Evolutionary conservation across 2,329 filamentous ascomycete genomes (phyloP).

Genomic region (Botrytis medusae): DNA sequence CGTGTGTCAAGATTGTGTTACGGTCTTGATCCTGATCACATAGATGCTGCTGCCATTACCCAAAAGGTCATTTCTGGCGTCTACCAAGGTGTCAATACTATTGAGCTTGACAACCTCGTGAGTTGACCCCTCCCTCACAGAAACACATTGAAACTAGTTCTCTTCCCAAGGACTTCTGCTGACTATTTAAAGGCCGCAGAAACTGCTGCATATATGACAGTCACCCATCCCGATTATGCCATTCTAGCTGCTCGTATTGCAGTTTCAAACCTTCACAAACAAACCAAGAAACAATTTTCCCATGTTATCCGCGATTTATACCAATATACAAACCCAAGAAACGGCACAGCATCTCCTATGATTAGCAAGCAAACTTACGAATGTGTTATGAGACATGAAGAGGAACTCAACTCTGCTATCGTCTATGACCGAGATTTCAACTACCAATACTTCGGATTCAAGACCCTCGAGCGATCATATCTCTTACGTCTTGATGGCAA

Average conservation of each 20-base stretch:
- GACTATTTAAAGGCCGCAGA: conserved; percentile 74
- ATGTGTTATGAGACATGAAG: conserved; percentile 90
- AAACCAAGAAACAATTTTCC: conserved; percentile 99
- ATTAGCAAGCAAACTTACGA: conserved; percentile 90
- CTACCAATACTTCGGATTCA: conserved; percentile 99
- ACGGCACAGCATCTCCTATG: conserved; percentile 81
- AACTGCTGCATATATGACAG: conserved; percentile 99
- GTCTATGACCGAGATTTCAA: conserved; percentile 99
- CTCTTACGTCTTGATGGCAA: conserved; percentile 93
- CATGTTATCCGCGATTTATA: conserved; percentile 89
- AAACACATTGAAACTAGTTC: conserved; percentile 24
- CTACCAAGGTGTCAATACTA: conserved; percentile 95
- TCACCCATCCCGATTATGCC: conserved; percentile 98
- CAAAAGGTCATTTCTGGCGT: conserved; percentile 99
- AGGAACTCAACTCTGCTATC: conserved; percentile 97
- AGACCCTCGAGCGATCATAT: conserved; percentile 97
- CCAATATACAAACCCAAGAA: conserved; percentile 95
- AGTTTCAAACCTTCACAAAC: conserved; percentile 99
- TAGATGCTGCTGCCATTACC: conserved; percentile 96
- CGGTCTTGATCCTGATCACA: conserved; percentile 90
- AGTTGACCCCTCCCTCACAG: conserved; percentile 44
- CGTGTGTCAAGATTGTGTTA: conserved; percentile 98
- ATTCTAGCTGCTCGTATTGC: conserved; percentile 97
- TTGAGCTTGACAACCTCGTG: conserved; percentile 96
- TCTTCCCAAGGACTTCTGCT: conserved; percentile 25